phyloP scores from a whole-genome alignment of 352 stramenopile genomes.

The Ophiocytium majus region DNA sequence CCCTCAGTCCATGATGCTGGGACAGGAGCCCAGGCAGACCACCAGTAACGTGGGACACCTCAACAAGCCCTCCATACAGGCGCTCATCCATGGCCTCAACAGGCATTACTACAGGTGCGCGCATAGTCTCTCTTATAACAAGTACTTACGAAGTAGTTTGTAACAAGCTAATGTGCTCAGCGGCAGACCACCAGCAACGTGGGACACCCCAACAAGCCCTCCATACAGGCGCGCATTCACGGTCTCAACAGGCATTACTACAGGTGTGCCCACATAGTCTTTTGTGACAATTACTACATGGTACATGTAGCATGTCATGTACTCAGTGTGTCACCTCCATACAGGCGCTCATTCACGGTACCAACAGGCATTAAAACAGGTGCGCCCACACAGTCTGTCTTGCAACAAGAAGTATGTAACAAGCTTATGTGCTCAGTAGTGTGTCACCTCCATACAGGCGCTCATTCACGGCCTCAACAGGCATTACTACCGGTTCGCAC shows the following conservation, averaged over 20 bases:
- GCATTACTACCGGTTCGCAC: constrained; percentile 89
- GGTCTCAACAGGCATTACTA: neutral
- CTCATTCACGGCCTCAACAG: constrained; percentile 97
- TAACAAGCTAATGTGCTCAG: too few relatives aligned
- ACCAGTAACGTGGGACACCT: constrained; percentile 98
- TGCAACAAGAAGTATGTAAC: too few relatives aligned
- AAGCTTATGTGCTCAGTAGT: too few relatives aligned
- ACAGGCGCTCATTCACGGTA: neutral
- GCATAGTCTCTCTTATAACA: too few relatives aligned
- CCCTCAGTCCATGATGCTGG: constrained; percentile 96
- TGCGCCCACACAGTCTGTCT: too few relatives aligned
- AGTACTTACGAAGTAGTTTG: too few relatives aligned
- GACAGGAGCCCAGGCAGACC: constrained; percentile 94
- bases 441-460: constrained; percentile 95
- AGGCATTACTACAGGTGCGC: constrained; percentile 89
- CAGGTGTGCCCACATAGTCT: too few relatives aligned
- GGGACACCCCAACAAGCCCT: constrained; percentile 93
- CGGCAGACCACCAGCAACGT: constrained; percentile 98
- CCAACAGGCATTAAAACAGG: too few relatives aligned
- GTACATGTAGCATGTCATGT: too few relatives aligned
- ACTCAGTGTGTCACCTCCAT: too few relatives aligned
- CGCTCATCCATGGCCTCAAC: constrained; percentile 97
- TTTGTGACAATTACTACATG: too few relatives aligned
- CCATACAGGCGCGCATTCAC: neutral
- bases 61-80: constrained; percentile 98